phyloP scores from a whole-genome alignment of 2,329 filamentous ascomycete species.

The Fusarium tuaranense region DNA sequence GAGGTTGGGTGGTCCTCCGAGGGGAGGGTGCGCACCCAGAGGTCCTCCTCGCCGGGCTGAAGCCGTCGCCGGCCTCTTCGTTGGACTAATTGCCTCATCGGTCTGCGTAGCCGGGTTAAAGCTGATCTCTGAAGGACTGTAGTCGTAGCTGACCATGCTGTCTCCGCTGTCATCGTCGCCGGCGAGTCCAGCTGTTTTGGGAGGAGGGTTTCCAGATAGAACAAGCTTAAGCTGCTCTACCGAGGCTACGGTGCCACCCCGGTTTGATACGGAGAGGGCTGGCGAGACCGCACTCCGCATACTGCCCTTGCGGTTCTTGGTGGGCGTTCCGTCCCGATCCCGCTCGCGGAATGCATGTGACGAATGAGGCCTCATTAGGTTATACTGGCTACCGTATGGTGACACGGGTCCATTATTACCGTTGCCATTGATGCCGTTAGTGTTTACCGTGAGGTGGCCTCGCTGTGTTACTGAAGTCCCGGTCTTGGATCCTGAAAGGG shows the following conservation, averaged over 20 bases:
- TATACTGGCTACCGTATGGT: constrained; percentile 63
- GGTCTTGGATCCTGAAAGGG: constrained; percentile 79
- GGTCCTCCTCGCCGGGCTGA: constrained; percentile 52
- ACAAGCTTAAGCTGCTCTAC: constrained; percentile 74
- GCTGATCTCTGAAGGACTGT: constrained; percentile 74
- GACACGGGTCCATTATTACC: constrained; percentile 55
- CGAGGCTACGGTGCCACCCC: constrained; percentile 64
- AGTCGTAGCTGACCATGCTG: constrained; percentile 78
- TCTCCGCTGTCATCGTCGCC: constrained; percentile 69
- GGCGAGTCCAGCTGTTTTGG: constrained; percentile 52
- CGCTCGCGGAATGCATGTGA: constrained; percentile 52
- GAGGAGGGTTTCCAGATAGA: constrained; percentile 62
- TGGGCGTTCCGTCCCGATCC: constrained; percentile 46
- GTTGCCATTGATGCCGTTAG: constrained; percentile 52
- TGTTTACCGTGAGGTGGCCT: constrained; percentile 70
- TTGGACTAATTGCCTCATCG: constrained; percentile 46
- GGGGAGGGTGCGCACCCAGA: constrained; percentile 57
- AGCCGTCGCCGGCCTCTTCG: constrained; percentile 50
- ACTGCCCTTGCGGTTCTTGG: constrained; percentile 66
- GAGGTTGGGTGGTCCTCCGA: constrained; percentile 44
- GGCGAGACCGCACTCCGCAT: constrained; percentile 64
- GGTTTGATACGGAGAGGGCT: constrained; percentile 56
- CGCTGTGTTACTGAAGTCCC: constrained; percentile 67
- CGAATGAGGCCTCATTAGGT: constrained; percentile 61
- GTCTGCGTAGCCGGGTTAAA: constrained; percentile 60